A percentile compares a stretch with the other conserved stretches of the same genome.
These are phyloP conservation scores for Pezicula radicicola DNA, from an alignment of 2,329 filamentous ascomycete genomes.

Conservation along the genomic window DNA sequence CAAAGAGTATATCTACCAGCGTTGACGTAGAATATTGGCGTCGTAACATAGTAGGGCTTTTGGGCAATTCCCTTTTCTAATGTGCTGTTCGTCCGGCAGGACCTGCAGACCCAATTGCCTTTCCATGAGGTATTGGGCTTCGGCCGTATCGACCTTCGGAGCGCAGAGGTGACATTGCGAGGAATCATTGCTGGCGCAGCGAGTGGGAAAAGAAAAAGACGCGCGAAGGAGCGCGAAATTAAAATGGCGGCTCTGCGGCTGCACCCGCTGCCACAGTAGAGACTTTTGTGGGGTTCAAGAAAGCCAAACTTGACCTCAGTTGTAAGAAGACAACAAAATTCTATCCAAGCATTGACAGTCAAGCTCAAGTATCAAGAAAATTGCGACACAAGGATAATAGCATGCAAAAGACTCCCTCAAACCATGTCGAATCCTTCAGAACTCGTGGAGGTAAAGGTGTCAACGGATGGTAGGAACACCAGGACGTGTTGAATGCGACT, in stretches of 20 bases:
- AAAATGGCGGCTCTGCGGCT: slow-evolving; percentile 8
- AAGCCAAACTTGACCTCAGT: neutral
- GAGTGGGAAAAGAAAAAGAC: neutral
- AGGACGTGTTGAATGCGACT: neutral
- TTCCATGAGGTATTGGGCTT: slow-evolving; percentile 4
- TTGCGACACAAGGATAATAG: neutral
- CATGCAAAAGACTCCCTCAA: slow-evolving; percentile 7
- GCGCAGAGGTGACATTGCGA: slow-evolving; percentile 11
- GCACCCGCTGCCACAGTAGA: neutral
- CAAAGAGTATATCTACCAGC: slow-evolving; percentile 53
- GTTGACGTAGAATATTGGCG: slow-evolving; percentile 99
- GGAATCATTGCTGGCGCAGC: slow-evolving; percentile 15
- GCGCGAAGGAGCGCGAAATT: neutral
- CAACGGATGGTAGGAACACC: slow-evolving; percentile 29
- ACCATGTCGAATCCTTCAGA: slow-evolving; percentile 42
- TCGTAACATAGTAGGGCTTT: slow-evolving; percentile 94
- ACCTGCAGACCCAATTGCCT: slow-evolving; percentile 20
- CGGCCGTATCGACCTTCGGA: slow-evolving; percentile 13
- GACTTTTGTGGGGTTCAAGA: neutral
- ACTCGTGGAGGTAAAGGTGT: slow-evolving; percentile 36
- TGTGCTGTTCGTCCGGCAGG: slow-evolving; percentile 12
- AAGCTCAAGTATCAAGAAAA: too few species aligned
- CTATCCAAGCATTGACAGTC: too few species aligned
- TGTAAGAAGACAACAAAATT: neutral
- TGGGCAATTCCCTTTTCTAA: slow-evolving; percentile 18